Percentiles rank a stretch among this genome's conserved stretches.
phyloP scores from a whole-genome alignment of 129 eudicot species.

The Mikania micrantha region DNA sequence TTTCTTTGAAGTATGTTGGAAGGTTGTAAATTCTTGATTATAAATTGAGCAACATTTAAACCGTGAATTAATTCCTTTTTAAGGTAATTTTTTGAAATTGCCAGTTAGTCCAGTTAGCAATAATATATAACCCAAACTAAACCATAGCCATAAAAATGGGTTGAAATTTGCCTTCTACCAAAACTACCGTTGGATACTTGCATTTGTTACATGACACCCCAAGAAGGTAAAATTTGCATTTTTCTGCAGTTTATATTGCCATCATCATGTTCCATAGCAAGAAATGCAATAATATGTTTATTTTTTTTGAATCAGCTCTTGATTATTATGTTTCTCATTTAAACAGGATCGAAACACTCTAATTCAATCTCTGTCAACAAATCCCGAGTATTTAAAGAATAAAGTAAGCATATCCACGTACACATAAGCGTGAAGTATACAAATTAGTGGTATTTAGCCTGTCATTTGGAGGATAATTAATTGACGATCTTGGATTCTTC shows the following conservation, averaged over 20 bases:
- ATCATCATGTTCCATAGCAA: not conserved
- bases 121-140: no score
- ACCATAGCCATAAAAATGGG: no score
- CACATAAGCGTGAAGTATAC: no score
- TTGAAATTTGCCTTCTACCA: no score
- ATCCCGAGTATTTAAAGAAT: constrained; percentile 86
- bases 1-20: not conserved
- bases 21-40: not conserved
- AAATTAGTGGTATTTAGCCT: not conserved
- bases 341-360: constrained; percentile 82
- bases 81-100: no score
- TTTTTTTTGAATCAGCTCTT: not conserved
- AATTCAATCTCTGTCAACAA: constrained; percentile 75
- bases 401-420: constrained; percentile 81
- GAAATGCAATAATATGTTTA: not conserved
- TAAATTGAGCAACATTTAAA: no score
- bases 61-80: no score
- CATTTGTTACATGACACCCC: not conserved
- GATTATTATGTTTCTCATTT: constrained; percentile 6
- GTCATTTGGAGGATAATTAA: not conserved
- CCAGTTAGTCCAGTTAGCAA: no score
- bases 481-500: not conserved
- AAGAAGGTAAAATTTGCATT: not conserved
- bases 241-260: constrained; percentile 1
- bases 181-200: no score